Percentiles rank a stretch among this genome's conserved stretches.
phyloP scores from a whole-genome alignment of 768 basidiomycete species.

The Strobilomyces confusus region DNA sequence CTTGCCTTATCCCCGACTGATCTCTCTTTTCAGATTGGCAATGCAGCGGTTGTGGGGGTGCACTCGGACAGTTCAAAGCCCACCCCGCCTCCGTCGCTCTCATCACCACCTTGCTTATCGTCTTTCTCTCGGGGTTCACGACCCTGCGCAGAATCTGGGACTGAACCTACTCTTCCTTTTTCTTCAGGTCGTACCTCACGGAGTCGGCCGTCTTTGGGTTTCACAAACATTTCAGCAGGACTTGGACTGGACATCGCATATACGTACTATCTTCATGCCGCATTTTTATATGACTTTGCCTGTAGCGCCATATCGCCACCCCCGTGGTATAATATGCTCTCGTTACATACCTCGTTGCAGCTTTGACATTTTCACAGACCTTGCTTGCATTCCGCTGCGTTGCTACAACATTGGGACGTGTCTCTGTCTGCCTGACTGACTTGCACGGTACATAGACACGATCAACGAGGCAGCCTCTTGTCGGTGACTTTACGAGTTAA shows the following conservation, averaged over 20 bases:
- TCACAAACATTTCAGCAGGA: conserved; percentile 25
- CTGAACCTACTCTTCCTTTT: conserved; percentile 10
- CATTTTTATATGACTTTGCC: conserved; percentile 18
- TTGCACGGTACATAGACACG: conserved; percentile 3
- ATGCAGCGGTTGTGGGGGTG: conserved; percentile 28
- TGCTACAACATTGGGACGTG: not conserved
- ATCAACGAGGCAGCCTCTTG: conserved; percentile 3
- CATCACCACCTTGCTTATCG: conserved; percentile 28
- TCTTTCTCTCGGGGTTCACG: conserved; percentile 33
- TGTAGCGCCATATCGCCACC: conserved; percentile 10
- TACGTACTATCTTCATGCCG: conserved; percentile 24
- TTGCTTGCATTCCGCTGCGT: conserved; percentile 1
- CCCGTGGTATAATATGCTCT: conserved; percentile 24
- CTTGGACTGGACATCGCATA: conserved; percentile 28
- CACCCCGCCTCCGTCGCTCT: conserved; percentile 33
- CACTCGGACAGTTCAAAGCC: conserved; percentile 28
- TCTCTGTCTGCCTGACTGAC: conserved; percentile 1
- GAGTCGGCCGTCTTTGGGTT: conserved; percentile 11
- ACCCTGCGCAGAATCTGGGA: conserved; percentile 31
- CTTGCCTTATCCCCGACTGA: not conserved
- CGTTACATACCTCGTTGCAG: conserved; percentile 1
- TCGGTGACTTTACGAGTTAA: not conserved
- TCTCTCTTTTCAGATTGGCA: conserved; percentile 23
- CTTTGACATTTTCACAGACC: conserved; percentile 6
- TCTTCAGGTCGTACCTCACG: not conserved